Base-by-base conservation (phyloP, 2,329 filamentous ascomycete genomes). In the Aspergillus awamori region DNA sequence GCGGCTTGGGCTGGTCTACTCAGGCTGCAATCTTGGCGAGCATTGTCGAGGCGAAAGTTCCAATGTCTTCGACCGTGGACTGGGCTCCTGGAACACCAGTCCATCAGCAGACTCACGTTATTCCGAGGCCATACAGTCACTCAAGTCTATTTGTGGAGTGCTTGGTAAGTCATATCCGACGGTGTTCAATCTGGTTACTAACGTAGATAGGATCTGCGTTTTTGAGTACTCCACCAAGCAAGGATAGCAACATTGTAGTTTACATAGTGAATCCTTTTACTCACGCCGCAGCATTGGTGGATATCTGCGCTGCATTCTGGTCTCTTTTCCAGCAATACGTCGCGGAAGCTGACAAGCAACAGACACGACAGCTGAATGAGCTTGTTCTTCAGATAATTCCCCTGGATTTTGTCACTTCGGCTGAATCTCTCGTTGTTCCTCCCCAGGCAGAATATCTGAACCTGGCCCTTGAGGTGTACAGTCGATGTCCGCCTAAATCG, bases 201-300 rank as follows among this genome's bases (percentile, higher is more conserved):
- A 38, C 30, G n/a, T 72, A 58, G 17, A n/a, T 30, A 78, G 79
- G 76, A 20, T 68, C 63, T 13, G 70, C 74, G 53, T 68, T 81
- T 24, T 69, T 75, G 2, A 72, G 74, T 39, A 65, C 70, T 28
- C 63, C 76, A 15, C 67, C 72, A 11, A 71, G 65, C 33, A 71
- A 69, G 8, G 73, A 78, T 13, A 56, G 43, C 53, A 83, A 77
- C 63, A 77, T 84, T 48, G 82, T 88, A 36, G 77, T 88, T 51
- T 88, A 87, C 69, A 82, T 88, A 59, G 70, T 88, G 53, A 83
- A 86, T 65, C 84, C 85, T 1, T 87, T 86, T 60, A 70, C 75
- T 5, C 74, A 77, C 52, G 73, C 79, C 22, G 76, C 79, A 17
- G 79, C 81, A 36, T 67, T 79, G 22, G 80, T 63, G 72, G 81